Evolutionary conservation across 2,329 filamentous ascomycete genomes (phyloP).

Genomic region (Cercospora beticola): DNA sequence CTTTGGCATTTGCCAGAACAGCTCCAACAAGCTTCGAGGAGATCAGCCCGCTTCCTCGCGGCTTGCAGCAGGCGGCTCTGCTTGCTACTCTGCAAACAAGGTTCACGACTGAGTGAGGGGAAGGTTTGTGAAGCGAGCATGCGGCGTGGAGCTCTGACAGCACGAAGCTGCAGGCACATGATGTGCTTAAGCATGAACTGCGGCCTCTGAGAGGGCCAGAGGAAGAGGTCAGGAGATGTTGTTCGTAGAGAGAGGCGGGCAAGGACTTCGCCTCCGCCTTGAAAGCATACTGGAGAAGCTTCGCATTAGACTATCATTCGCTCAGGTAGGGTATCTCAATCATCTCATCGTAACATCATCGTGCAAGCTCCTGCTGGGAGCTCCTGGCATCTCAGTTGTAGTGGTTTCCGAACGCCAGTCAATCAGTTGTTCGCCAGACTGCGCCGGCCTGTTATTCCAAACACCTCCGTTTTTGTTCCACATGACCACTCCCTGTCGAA

Average conservation of each 20-base stretch:
- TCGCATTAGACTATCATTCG: neutral
- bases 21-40: conserved; percentile 4
- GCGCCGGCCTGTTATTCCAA: neutral
- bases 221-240: conserved; percentile 7
- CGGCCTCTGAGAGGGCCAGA: neutral
- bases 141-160: conserved; percentile 3
- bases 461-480: neutral
- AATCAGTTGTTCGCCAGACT: neutral
- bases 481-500: neutral
- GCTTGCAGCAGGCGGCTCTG: conserved; percentile 7
- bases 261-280: neutral
- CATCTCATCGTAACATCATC: neutral
- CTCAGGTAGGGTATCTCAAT: conserved; percentile 9
- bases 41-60: neutral
- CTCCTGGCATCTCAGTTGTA: neutral
- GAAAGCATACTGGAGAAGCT: neutral
- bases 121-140: conserved; percentile 15
- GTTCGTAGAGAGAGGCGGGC: neutral
- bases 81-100: conserved; percentile 11
- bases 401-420: neutral
- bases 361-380: neutral
- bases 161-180: conserved; percentile 3
- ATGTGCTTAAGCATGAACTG: conserved; percentile 2
- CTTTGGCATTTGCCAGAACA: neutral
- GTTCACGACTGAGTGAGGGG: conserved; percentile 12